Base-by-base conservation (phyloP, 2,329 filamentous ascomycete species). In the Talaromyces amestolkiae region DNA sequence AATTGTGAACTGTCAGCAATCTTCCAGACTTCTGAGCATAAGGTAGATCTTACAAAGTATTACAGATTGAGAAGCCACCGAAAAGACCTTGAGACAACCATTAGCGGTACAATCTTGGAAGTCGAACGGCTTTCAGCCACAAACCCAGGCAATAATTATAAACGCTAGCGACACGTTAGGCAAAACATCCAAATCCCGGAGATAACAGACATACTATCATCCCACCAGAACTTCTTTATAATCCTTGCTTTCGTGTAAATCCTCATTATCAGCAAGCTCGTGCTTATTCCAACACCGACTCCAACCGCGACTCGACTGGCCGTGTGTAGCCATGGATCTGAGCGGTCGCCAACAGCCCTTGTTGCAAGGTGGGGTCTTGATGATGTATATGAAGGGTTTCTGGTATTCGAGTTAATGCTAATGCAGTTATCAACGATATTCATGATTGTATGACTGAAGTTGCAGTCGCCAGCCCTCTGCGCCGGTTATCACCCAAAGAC, bases 211-310 rank as follows among this genome's bases (percentile, higher is more conserved):
- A 24, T 56, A 69, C 68, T 63, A 47, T 69, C 68, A 56, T 69
- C 67, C 68, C 67, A 69, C 68, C 68, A 69, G 27, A 69, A 68
- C 41, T 62, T 68, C 37, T 43, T 65, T 61, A 69, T 63, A 39
- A 68, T 33, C 3, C 35, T 22, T 31, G 24, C 43, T 43, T 69
- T 69, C 2, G 67, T 69, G 49, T 69, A 69, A 13, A 69, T 35
- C 8, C 67, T 35, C 33, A 64, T 39, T 49, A 58, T 41, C 11
- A 64, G 41, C 31, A 58, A 58, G 41, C 22, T 58, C 15, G 41
- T 64, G 8, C 62, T 64, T 13, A 59, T 37, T 10, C 39, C 22
- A 10, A 58, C 37, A 3, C 53, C 41, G 11, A 58, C 53, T 11
- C 31, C 53, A 4, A 41, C 53, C 9, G 56, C 27, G 2, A 58